A percentile compares a stretch with the other conserved stretches of the same genome.
phyloP scores from a whole-genome alignment of 768 basidiomycete species.

The Termitomyces sp. region DNA sequence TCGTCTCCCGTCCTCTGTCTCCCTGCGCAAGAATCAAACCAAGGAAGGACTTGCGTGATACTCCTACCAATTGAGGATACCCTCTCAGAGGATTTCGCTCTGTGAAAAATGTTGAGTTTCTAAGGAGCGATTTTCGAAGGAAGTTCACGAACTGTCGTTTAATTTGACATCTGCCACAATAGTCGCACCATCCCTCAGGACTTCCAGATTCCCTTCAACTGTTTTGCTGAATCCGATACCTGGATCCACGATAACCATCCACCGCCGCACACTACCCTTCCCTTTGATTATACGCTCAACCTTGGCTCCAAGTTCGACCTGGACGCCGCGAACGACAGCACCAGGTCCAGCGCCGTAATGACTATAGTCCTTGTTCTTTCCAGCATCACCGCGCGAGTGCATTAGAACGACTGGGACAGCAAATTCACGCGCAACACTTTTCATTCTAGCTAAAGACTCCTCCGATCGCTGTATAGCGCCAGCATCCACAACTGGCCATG shows the following conservation, averaged over 20 bases:
- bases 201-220: slow-evolving; percentile 61
- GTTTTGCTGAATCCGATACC: slow-evolving; percentile 95
- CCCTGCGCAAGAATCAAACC: slow-evolving; percentile 54
- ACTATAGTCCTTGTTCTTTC: slow-evolving; percentile 62
- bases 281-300: slow-evolving; percentile 62
- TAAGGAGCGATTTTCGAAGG: neutral
- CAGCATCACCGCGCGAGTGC: slow-evolving; percentile 89
- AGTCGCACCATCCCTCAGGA: slow-evolving; percentile 48
- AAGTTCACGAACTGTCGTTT: slow-evolving; percentile 20
- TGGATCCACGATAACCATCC: slow-evolving; percentile 81
- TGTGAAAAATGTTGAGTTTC: slow-evolving; percentile 1
- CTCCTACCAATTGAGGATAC: slow-evolving; percentile 67
- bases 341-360: slow-evolving; percentile 33
- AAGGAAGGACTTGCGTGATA: slow-evolving; percentile 83
- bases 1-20: slow-evolving; percentile 47
- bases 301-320: slow-evolving; percentile 64
- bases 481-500: slow-evolving; percentile 24
- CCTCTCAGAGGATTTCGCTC: slow-evolving; percentile 47
- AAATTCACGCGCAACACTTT: slow-evolving; percentile 51
- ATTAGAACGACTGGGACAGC: slow-evolving; percentile 84
- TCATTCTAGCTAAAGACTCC: slow-evolving; percentile 54
- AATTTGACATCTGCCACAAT: slow-evolving; percentile 38
- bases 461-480: slow-evolving; percentile 25
- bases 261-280: slow-evolving; percentile 69
- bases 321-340: slow-evolving; percentile 61